Conservation (phyloP, 768 basidiomycete genomes). For the Auricularia sp. region DNA sequence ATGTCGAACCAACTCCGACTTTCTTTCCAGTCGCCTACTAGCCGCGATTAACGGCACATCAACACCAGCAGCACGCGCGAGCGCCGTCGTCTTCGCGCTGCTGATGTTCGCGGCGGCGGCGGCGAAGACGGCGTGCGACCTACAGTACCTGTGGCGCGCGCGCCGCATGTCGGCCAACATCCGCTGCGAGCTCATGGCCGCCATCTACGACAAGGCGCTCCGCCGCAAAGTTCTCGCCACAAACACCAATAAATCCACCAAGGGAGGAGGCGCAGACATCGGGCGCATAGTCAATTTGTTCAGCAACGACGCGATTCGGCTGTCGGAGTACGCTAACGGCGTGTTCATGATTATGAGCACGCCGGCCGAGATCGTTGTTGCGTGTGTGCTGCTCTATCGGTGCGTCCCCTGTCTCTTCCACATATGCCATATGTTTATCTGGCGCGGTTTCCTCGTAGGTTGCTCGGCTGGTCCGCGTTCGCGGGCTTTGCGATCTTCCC, state of each 20-base stretch:
- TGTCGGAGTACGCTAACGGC: not conserved
- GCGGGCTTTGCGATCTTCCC: conserved; percentile 34
- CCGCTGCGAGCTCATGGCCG: conserved; percentile 69
- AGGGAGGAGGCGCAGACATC: conserved; percentile 72
- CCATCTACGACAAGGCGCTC: conserved; percentile 82
- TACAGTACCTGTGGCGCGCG: conserved; percentile 15
- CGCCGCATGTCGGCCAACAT: conserved; percentile 57
- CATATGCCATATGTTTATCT: too few species aligned
- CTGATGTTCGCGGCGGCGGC: conserved; percentile 57
- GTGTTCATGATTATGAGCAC: conserved; percentile 6
- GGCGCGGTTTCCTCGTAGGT: conserved; percentile 11
- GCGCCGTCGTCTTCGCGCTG: conserved; percentile 70
- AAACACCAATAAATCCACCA: conserved; percentile 41
- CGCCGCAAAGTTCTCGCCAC: conserved; percentile 67
- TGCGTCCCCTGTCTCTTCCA: conserved; percentile 6
- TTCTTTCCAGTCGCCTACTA: conserved; percentile 32
- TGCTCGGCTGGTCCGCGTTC: conserved; percentile 37
- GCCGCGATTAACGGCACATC: conserved; percentile 36
- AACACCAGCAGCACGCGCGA: conserved; percentile 36
- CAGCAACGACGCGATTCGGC: too few species aligned
- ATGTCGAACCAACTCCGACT: not conserved
- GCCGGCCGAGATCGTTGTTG: conserved; percentile 25
- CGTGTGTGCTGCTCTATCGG: conserved; percentile 26
- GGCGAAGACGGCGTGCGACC: conserved; percentile 35
- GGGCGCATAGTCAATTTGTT: conserved; percentile 29